Percentiles rank a stretch among this genome's conserved stretches.
Evolutionary conservation across 768 basidiomycete species (phyloP).

Genomic region (Cubamyces sp.): DNA sequence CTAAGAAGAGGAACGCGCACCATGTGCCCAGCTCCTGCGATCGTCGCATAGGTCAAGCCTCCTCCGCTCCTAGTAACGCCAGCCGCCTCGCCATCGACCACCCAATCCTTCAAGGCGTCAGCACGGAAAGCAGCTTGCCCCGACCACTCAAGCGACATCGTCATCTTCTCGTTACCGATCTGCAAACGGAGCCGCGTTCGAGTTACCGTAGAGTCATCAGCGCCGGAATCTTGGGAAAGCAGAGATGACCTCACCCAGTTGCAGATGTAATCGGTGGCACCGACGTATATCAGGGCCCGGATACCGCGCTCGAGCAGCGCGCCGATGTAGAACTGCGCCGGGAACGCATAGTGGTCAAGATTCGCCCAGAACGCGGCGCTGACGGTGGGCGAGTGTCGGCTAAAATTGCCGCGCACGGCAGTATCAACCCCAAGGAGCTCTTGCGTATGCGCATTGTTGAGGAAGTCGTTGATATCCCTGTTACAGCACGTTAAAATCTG

Average conservation of each 20-base stretch:
- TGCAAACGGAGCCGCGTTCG: not conserved
- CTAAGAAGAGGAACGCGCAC: slow-evolving; percentile 36
- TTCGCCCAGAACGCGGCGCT: slow-evolving; percentile 48
- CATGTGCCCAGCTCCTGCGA: slow-evolving; percentile 78
- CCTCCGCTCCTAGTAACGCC: slow-evolving; percentile 58
- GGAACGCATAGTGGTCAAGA: slow-evolving; percentile 43
- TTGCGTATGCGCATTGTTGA: slow-evolving; percentile 60
- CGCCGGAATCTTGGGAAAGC: not conserved
- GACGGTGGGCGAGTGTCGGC: slow-evolving; percentile 48
- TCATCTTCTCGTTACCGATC: slow-evolving; percentile 67
- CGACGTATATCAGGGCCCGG: slow-evolving; percentile 57
- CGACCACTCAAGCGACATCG: slow-evolving; percentile 61
- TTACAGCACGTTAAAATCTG: not conserved
- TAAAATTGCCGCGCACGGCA: slow-evolving; percentile 43
- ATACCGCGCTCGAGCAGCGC: slow-evolving; percentile 58
- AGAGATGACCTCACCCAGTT: slow-evolving; percentile 47
- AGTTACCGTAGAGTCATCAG: not conserved
- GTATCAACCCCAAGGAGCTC: slow-evolving; percentile 65
- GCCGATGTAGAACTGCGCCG: slow-evolving; percentile 47
- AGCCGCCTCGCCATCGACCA: slow-evolving; percentile 52
- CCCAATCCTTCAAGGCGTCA: slow-evolving; percentile 55
- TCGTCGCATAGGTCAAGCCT: slow-evolving; percentile 63
- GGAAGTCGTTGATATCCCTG: slow-evolving; percentile 63
- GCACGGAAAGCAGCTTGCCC: slow-evolving; percentile 51
- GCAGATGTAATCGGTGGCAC: slow-evolving; percentile 58